A percentile compares a stretch with the other conserved stretches of the same genome.
phyloP scores from a whole-genome alignment of 225 moss, liverwort and hornwort species.

The Physcomitrium patens region DNA sequence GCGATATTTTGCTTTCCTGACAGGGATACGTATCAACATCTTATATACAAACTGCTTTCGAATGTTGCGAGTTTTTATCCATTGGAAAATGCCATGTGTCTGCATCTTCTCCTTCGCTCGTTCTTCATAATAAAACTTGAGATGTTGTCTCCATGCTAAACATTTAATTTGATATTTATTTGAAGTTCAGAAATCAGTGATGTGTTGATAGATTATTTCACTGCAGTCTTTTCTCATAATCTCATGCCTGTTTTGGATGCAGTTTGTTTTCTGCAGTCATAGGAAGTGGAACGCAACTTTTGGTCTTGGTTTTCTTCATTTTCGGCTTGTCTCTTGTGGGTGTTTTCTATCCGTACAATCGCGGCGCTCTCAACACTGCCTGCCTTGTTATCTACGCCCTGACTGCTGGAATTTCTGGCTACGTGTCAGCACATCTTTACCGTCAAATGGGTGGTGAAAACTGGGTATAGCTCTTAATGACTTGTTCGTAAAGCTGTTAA shows the following conservation, averaged over 20 bases:
- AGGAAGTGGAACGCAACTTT: constrained; percentile 95
- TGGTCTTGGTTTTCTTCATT: constrained; percentile 92
- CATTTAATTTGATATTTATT: constrained; percentile 1
- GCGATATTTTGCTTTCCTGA: constrained; percentile 1
- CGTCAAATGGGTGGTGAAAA: constrained; percentile 94
- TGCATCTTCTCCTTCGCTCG: background rate
- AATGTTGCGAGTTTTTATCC: background rate
- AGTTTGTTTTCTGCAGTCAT: constrained; percentile 92
- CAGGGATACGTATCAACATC: background rate
- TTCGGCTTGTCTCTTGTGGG: constrained; percentile 90
- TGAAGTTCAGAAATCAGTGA: background rate
- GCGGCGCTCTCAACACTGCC: constrained; percentile 96
- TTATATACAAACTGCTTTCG: background rate
- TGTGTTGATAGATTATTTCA: background rate
- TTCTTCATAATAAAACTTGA: background rate
- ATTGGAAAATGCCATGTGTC: background rate
- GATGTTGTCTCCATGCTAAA: background rate
- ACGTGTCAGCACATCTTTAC: constrained; percentile 92
- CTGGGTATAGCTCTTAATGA: constrained; percentile 57
- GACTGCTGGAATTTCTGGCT: constrained; percentile 95
- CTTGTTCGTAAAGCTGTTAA: constrained; percentile 4
- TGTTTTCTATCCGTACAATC: constrained; percentile 96
- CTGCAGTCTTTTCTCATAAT: constrained; percentile 25
- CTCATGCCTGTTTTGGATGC: constrained; percentile 31
- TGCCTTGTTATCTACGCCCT: constrained; percentile 99